Base-by-base conservation (phyloP, 768 basidiomycete genomes). In the Tylopilus rubrobrunneus region DNA sequence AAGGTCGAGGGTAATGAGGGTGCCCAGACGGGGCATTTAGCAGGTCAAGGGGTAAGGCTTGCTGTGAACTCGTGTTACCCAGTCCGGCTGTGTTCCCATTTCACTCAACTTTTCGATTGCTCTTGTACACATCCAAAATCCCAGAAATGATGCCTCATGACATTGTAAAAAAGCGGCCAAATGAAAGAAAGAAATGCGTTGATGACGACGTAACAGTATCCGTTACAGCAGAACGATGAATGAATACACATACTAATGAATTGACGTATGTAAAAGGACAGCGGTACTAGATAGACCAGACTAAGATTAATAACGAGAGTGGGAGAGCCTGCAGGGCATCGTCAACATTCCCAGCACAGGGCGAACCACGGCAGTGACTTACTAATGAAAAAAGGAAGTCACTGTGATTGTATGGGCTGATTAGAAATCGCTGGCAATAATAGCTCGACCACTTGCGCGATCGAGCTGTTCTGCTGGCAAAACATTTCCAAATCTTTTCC, bases 401-500 rank as follows among this genome's bases (percentile, higher is more conserved):
- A 71, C 40, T 53, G 56, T 52, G 62, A 64, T 44, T 63, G 57
- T 17, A 62, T 62, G 36, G 66, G 67, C 49, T 71, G 70, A 55
- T 76, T 79, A 43, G 77, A 71, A 37, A 73, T 64, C 12, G 76
- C 77, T 12, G 79, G 77, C 63, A 83, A 80, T 44, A 89, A 67
- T 57, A 79, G 77, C 48, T 84, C 80, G 44, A 96, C 76, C 51
- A 94, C 82, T 33, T 83, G 73, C 4, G 89, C 81, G 36, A 98
- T 83, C 14, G 89, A 78, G 65, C 92, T 93, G 62, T 97, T 98
- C 69, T 97, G 94, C 59, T 85, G 83, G 66, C 92, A 95, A 31
- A 89, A 81, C 62, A 87, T 70, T 64, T 90, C 85, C 56, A 98
- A 71, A 62, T 96, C 94, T 52, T 84, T 83, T n/a, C 89, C 84